Evolutionary conservation across 2,329 filamentous ascomycete genomes (phyloP).

Genomic region (Ceratocystis ficicola): DNA sequence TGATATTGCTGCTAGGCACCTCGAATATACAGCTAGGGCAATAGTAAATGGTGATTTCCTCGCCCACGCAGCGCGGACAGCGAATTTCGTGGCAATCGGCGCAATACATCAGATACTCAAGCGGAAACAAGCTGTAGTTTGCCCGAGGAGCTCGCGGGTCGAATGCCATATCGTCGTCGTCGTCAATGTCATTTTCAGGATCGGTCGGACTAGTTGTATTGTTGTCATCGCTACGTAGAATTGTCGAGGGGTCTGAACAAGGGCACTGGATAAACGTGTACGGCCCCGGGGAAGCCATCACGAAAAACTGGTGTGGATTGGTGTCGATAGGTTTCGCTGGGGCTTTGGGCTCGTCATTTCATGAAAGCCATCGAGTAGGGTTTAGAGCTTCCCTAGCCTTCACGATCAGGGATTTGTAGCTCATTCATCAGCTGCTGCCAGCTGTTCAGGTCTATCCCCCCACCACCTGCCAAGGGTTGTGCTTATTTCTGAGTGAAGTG

Average conservation of each 20-base stretch:
- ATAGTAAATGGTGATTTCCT: slow-evolving; percentile 91
- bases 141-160: slow-evolving; percentile 74
- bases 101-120: slow-evolving; percentile 90
- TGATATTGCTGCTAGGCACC: slow-evolving; percentile 82
- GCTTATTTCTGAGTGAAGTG: neutral
- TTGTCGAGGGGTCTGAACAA: slow-evolving; percentile 40
- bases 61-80: slow-evolving; percentile 79
- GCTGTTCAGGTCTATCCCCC: too few species aligned
- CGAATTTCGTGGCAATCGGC: slow-evolving; percentile 95
- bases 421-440: neutral
- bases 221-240: slow-evolving; percentile 23
- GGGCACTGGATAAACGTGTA: slow-evolving; percentile 58
- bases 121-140: slow-evolving; percentile 83
- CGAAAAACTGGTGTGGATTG: neutral
- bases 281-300: slow-evolving; percentile 29
- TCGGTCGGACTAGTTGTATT: slow-evolving; percentile 17
- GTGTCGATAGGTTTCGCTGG: slow-evolving; percentile 34
- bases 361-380: neutral
- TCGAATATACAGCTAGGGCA: slow-evolving; percentile 94
- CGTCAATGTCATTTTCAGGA: slow-evolving; percentile 29
- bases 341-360: neutral
- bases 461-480: neutral
- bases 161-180: slow-evolving; percentile 67
- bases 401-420: neutral
- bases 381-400: slow-evolving; percentile 10